Base-by-base conservation (phyloP, 768 basidiomycete species). In the Astraeus odoratus region DNA sequence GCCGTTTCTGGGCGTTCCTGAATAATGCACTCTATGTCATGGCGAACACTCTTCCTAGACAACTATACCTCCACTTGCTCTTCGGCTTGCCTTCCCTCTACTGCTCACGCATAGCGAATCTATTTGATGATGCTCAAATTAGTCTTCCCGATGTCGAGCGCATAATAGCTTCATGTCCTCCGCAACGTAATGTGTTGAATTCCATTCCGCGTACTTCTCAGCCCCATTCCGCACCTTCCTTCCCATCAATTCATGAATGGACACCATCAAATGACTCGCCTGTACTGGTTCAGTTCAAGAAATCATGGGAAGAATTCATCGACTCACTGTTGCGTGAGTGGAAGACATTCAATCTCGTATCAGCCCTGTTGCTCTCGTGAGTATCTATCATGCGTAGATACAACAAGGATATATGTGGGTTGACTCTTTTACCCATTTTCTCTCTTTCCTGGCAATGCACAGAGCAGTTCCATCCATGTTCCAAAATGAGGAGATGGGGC, bases 291-390 rank as follows among this genome's bases (percentile, higher is more conserved):
- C 68, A 80, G 39, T 89, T 89, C 69, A 74, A 73, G 51, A 51
- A 57, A 6, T 73, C 78, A 2, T 88, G 86, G 86, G 86, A 87
- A 59, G 61, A 56, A 0, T 86, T 88, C 51, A 73, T 86, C 9
- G 81, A 83, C 44, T 78, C 81, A 1, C 66, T 87, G 15, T 48
- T 77, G 50, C 71, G 76, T 22, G 84, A 86, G 53, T 86, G 83
- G 83, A 86, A 86, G 66, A 86, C 83, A 5, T 55, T 77, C 33
- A 87, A 87, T 53, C 69, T 87, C 16, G 77, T 88, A n/a, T 86
- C 83, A 10, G 86, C 81, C 5, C 59, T 88, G 18, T 63, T 76
- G 4, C 64, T 67, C 54, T 69, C 75, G 74, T 76, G 42, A 23
- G 73, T 67, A 42, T 44, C 47, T 24, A 29, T 30, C n/a, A 8